Evolutionary conservation across 768 basidiomycete genomes (phyloP), one percentile per base, ranked within the genome.

Genomic region (Baorangia bicolor): DNA sequence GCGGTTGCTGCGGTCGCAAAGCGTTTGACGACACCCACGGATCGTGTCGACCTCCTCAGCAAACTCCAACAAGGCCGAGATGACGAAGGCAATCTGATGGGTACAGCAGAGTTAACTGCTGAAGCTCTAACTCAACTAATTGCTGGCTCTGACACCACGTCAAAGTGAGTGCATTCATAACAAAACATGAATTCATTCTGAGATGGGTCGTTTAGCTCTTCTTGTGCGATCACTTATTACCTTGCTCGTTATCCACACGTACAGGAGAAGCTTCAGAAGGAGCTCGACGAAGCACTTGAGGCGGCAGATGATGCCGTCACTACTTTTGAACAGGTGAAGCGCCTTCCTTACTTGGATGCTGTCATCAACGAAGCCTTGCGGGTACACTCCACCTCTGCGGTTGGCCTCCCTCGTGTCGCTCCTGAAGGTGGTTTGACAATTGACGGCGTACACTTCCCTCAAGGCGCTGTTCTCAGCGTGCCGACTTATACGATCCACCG

Each of bases 81-180:
- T 65, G 83, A 85, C 44, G 75, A 80, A 27, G 94, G 94, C 16
- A 83, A 92, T 4, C 84, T 79, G 1, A 87, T 97, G 88, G 85
- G 88, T 0, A 78, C 79, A 27, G 84, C 84, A 61, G 94, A 96
- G 67, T 73, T 97, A 53, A 96, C 92, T 1, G 93, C 93, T 0
- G 94, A 97, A 74, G 88, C 89, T 42, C 72, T 91, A 20, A 93
- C 92, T 1, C 83, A 93, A 45, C 79, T 94, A 18, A 93, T 94
- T 59, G 92, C 92, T 7, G 93, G 93, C 2, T 90, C 88, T 4
- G 94, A 97, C 64, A 97, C 94, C 1, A 96, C 94, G 0, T 94
- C 93, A 43, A 97, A 96, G 90, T 92, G 61, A 57, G 86, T 40
- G 35, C 37, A 20, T 43, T 45, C 10, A 14, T 14, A 4, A 30